A percentile compares a stretch with the other conserved stretches of the same genome.
Evolutionary conservation across 2,329 filamentous ascomycete genomes (phyloP).

Genomic region (Bimuria novae-zelandiae): DNA sequence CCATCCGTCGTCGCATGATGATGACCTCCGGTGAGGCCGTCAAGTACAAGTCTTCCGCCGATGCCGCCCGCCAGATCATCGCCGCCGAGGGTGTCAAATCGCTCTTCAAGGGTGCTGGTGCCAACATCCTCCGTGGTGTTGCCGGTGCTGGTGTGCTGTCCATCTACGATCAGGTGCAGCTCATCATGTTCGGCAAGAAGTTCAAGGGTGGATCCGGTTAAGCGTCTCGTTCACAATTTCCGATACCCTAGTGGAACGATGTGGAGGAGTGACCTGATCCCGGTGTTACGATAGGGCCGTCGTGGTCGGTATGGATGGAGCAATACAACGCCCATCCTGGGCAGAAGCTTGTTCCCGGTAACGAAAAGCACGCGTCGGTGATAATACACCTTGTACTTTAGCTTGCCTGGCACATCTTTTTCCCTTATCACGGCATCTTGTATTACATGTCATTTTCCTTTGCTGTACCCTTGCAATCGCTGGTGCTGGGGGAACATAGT

Average conservation of each 20-base stretch:
- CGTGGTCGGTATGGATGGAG: constrained; percentile 43
- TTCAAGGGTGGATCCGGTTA: constrained; percentile 71
- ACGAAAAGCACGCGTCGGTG: constrained; percentile 48
- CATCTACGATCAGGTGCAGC: constrained; percentile 99
- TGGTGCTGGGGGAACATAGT: constrained; percentile 45
- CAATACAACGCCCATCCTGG: constrained; percentile 41
- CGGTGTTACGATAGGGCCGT: constrained; percentile 32
- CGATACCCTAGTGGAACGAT: constrained; percentile 45
- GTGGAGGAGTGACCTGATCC: constrained; percentile 43
- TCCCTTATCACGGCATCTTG: constrained; percentile 34
- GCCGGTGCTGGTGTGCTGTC: constrained; percentile 99
- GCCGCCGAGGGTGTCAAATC: constrained; percentile 97
- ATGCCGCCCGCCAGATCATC: constrained; percentile 91
- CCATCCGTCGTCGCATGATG: constrained; percentile 99
- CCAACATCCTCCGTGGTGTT: constrained; percentile 99
- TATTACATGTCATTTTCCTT: constrained; percentile 45
- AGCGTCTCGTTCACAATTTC: constrained; percentile 38
- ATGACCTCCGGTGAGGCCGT: constrained; percentile 96
- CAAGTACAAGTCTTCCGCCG: constrained; percentile 98
- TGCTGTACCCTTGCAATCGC: constrained; percentile 42
- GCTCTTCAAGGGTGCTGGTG: constrained; percentile 99
- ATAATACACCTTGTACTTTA: constrained; percentile 51
- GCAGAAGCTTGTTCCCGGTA: constrained; percentile 50
- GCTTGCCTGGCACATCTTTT: constrained; percentile 43
- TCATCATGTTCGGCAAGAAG: constrained; percentile 99